Evolutionary conservation across 352 stramenopile species (phyloP).

Genomic region (Lagenidium sp.): DNA sequence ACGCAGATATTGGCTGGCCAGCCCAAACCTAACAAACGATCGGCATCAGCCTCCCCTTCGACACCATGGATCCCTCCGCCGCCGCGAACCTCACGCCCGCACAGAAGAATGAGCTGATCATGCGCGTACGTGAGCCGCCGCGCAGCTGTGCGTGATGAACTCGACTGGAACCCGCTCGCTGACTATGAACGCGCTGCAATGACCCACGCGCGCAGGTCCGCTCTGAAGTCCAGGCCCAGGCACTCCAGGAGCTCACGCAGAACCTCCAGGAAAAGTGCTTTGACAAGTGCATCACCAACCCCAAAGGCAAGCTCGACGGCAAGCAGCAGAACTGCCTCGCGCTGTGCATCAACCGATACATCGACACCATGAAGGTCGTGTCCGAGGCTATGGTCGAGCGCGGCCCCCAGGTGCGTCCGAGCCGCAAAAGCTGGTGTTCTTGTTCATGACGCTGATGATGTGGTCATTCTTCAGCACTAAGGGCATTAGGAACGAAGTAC

Average conservation of each 20-base stretch:
- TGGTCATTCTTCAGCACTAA: too few relatives aligned
- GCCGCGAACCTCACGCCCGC: slow-evolving; percentile 61
- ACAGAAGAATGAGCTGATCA: slow-evolving; percentile 82
- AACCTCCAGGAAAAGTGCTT: slow-evolving; percentile 88
- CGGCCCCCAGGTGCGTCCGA: slow-evolving; percentile 33
- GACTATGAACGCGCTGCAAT: too few relatives aligned
- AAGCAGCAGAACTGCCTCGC: slow-evolving; percentile 89
- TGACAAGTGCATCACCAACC: slow-evolving; percentile 81
- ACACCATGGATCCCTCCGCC: slow-evolving; percentile 62
- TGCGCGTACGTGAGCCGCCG: slow-evolving; percentile 33
- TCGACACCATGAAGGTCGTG: slow-evolving; percentile 88
- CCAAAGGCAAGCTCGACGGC: slow-evolving; percentile 77
- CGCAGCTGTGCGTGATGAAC: background rate
- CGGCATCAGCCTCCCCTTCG: too few relatives aligned
- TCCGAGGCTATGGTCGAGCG: slow-evolving; percentile 76
- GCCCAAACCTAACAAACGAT: too few relatives aligned
- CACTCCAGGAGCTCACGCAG: slow-evolving; percentile 79
- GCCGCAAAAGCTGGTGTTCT: background rate
- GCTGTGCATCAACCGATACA: slow-evolving; percentile 87
- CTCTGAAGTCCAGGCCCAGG: slow-evolving; percentile 76
- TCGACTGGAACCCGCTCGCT: too few relatives aligned
- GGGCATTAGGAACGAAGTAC: too few relatives aligned
- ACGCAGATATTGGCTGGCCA: too few relatives aligned
- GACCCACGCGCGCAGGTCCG: too few relatives aligned
- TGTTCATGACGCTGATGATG: too few relatives aligned